Percentiles rank a stretch among this genome's conserved stretches.
These are phyloP conservation scores for Atkinsonella hypoxylon DNA, from an alignment of 2,329 filamentous ascomycete genomes.

Conservation along the genomic window DNA sequence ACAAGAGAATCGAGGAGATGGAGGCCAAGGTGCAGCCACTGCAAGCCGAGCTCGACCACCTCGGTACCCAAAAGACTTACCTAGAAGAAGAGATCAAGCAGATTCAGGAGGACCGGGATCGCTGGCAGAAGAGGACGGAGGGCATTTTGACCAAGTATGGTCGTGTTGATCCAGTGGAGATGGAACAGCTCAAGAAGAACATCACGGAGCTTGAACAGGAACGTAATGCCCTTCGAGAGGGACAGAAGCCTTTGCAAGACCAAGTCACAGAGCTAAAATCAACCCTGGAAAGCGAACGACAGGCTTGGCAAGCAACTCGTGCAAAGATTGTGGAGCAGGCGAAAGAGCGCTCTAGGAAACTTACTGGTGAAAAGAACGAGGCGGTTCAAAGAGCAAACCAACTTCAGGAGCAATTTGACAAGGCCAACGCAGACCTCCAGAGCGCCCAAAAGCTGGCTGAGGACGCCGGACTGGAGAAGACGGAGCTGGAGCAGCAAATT, in stretches of 20 bases:
- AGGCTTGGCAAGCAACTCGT: slow-evolving; percentile 38
- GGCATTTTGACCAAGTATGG: slow-evolving; percentile 95
- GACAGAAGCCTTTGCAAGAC: slow-evolving; percentile 38
- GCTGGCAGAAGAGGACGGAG: slow-evolving; percentile 92
- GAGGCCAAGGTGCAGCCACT: slow-evolving; percentile 68
- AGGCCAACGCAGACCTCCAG: slow-evolving; percentile 42
- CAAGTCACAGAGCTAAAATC: slow-evolving; percentile 41
- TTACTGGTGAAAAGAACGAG: slow-evolving; percentile 43
- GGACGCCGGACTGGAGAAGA: slow-evolving; percentile 19
- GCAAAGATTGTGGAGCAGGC: slow-evolving; percentile 48
- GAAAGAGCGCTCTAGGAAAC: slow-evolving; percentile 45
- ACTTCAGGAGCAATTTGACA: slow-evolving; percentile 37
- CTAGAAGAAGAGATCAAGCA: slow-evolving; percentile 82
- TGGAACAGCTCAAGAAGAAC: slow-evolving; percentile 77
- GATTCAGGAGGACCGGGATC: slow-evolving; percentile 80
- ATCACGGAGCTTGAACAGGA: slow-evolving; percentile 56
- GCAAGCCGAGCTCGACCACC: slow-evolving; percentile 64
- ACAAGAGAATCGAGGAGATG: slow-evolving; percentile 61
- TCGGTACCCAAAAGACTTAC: slow-evolving; percentile 69
- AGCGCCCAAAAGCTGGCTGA: slow-evolving; percentile 28
- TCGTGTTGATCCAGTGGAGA: slow-evolving; percentile 82
- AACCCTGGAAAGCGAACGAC: slow-evolving; percentile 41
- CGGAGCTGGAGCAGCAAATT: slow-evolving; percentile 30
- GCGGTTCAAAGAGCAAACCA: slow-evolving; percentile 38
- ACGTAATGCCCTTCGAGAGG: slow-evolving; percentile 42